Evolutionary conservation across 169 alveolate species (phyloP).

Genomic region (Plasmodium malariae): DNA sequence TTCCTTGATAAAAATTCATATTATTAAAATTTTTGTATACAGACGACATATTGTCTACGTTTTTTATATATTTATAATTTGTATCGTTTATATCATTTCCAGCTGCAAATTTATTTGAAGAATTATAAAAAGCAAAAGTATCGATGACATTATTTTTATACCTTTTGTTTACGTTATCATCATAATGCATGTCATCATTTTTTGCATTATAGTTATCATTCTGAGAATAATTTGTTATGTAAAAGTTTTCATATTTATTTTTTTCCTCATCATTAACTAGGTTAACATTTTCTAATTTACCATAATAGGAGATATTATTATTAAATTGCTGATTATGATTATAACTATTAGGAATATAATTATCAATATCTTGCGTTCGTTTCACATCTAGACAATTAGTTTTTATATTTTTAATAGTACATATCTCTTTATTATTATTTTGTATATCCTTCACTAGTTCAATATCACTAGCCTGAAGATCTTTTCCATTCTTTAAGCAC

Average conservation of each 20-base stretch:
- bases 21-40: not conserved
- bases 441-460: not conserved
- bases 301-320: conserved; percentile 7
- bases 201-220: not conserved
- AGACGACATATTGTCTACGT: not conserved
- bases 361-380: not conserved
- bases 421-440: conserved; percentile 12
- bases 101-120: conserved; percentile 13
- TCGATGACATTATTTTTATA: not conserved
- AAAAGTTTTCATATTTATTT: not conserved
- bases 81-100: not conserved
- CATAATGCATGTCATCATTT: not conserved
- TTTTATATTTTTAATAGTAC: conserved; percentile 1
- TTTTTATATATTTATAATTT: not conserved
- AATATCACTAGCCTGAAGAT: not conserved
- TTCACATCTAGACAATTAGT: not conserved
- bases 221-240: not conserved
- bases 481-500: conserved; percentile 2
- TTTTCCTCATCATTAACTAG: conserved; percentile 1
- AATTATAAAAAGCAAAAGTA: not conserved
- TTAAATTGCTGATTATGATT: conserved; percentile 1
- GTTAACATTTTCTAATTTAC: conserved; percentile 5
- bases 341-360: not conserved
- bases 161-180: conserved; percentile 2
- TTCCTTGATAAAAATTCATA: not conserved